Evolutionary conservation across 371 early-diverging fungal species (phyloP).

Genomic region (Mortierella sp.): DNA sequence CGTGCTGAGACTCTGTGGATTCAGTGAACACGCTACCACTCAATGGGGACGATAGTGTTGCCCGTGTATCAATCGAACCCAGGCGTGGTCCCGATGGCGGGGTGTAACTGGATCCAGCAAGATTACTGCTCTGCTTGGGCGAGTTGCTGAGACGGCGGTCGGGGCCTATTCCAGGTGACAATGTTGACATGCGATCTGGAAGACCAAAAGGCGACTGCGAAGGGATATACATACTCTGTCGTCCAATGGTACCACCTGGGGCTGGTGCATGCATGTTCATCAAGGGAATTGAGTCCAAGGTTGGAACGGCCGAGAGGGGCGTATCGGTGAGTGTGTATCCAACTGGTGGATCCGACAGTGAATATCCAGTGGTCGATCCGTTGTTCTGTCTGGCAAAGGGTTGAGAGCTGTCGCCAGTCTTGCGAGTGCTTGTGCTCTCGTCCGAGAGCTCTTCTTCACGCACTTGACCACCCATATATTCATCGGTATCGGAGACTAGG

Average conservation of each 20-base stretch:
- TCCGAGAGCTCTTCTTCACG: constrained; percentile 49
- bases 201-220: constrained; percentile 1
- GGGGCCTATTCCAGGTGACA: constrained; percentile 24
- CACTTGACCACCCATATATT: constrained; percentile 39
- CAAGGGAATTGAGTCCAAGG: constrained; percentile 49
- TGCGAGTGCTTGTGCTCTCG: constrained; percentile 42
- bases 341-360: constrained; percentile 18
- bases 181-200: constrained; percentile 25
- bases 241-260: constrained; percentile 49
- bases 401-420: constrained; percentile 41
- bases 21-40: neutral
- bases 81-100: constrained; percentile 47
- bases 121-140: constrained; percentile 38
- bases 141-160: constrained; percentile 28
- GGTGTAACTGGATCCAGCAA: constrained; percentile 24
- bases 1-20: constrained; percentile 14
- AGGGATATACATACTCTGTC: constrained; percentile 22
- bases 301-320: constrained; percentile 7
- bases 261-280: constrained; percentile 53
- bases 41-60: constrained; percentile 23
- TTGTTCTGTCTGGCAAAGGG: constrained; percentile 38
- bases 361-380: constrained; percentile 10
- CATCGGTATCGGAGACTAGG: constrained; percentile 51
- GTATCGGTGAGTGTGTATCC: constrained; percentile 40
- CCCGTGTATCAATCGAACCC: constrained; percentile 40